These are phyloP conservation scores for Sporothrix dimorphospora DNA, from an alignment of 2,329 filamentous ascomycete species.

Conservation along the genomic window DNA sequence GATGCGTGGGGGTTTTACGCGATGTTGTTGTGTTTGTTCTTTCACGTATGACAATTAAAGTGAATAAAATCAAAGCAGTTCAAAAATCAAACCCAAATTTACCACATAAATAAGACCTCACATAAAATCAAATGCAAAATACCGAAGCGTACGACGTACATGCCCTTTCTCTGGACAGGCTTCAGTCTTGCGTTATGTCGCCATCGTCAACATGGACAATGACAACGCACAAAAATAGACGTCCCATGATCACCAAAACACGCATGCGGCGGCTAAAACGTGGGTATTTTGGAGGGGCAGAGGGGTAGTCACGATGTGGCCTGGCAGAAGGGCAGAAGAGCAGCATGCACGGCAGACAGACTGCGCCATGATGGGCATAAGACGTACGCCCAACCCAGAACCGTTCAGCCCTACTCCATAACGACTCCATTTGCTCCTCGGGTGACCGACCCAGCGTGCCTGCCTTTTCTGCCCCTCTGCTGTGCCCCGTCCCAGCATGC, in stretches of 20 bases:
- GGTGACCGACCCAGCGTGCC: constrained; percentile 12
- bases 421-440: background rate
- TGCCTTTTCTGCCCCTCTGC: background rate
- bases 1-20: background rate
- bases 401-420: constrained; percentile 16
- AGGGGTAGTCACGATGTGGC: background rate
- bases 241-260: constrained; percentile 5
- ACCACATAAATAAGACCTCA: background rate
- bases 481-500: background rate
- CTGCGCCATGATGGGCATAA: constrained; percentile 12
- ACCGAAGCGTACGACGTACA: too few species aligned
- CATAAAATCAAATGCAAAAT: background rate
- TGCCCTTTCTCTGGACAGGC: background rate
- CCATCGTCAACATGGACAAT: background rate
- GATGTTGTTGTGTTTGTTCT: background rate
- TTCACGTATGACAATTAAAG: background rate
- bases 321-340: too few species aligned
- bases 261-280: background rate
- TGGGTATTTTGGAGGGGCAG: background rate
- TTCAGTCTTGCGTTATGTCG: background rate
- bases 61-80: background rate
- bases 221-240: background rate
- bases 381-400: background rate
- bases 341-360: background rate
- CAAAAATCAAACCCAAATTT: too few species aligned